These are phyloP conservation scores for Drechslera avenae DNA, from an alignment of 2,329 filamentous ascomycete species.

Conservation along the genomic window DNA sequence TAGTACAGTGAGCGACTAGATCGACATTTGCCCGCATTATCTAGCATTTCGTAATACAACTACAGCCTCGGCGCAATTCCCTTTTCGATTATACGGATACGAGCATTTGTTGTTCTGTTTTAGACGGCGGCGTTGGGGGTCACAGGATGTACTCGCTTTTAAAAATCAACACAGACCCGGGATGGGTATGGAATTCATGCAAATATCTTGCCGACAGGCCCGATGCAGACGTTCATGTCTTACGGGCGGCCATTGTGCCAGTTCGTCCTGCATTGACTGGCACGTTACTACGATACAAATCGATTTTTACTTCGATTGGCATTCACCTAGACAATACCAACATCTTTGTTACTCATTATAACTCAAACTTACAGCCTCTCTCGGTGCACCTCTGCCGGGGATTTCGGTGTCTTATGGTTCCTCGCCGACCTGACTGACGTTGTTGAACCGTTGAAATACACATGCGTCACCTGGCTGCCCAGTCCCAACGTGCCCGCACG, in stretches of 20 bases:
- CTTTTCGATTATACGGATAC: no score
- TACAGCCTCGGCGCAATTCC: no score
- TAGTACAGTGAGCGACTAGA: neutral
- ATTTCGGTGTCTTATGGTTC: neutral
- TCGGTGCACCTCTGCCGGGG: neutral
- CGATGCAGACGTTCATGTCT: neutral
- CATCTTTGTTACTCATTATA: no score
- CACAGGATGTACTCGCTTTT: neutral
- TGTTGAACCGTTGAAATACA: neutral
- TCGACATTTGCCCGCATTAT: no score
- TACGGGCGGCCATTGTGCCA: neutral
- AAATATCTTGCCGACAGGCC: neutral
- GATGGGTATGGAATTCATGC: neutral
- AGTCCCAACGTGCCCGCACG: constrained; percentile 24
- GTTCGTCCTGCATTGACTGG: neutral
- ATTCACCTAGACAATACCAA: neutral
- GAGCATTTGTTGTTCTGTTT: neutral
- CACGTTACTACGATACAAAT: neutral
- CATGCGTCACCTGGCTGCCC: constrained; percentile 18
- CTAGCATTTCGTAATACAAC: no score
- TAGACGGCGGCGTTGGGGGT: neutral
- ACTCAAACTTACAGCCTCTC: neutral
- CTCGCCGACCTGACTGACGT: neutral
- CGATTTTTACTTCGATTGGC: neutral
- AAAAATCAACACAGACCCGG: neutral